Evolutionary conservation across 2,329 filamentous ascomycete species (phyloP), one percentile per base, ranked within the genome.

Genomic region (Venturia effusa): DNA sequence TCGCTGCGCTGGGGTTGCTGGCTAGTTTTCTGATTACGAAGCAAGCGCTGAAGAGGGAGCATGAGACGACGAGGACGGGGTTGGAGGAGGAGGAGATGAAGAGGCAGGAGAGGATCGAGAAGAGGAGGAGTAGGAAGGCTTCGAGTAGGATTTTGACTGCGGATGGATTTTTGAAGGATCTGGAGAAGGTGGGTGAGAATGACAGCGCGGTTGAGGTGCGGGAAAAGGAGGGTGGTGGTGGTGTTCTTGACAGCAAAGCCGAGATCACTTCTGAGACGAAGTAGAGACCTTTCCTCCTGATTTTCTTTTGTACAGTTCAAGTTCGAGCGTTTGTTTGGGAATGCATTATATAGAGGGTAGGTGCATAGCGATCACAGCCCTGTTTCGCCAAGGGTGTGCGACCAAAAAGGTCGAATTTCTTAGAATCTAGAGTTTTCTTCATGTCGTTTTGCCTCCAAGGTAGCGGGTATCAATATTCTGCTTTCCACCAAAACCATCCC

Each of bases 31-130:
- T 73, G 57, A 72, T 77, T 61, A 67, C 66, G 62, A 70, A 69
- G 64, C 75, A 75, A 68, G 66, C 66, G 43, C 68, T 77, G 24
- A 70, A 68, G n/a, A 67, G 64, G 40, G 66, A 74, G 67, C 74
- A 76, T 64, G 67, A 70, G 63, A 73, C 75, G 67, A 75, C 73
- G n/a, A 73, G 73, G 71, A 75, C 73, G 10, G 75, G 75, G 8
- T 66, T 77, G 32, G 74, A 74, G 48, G 72, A 70, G 5, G 72
- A 77, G 61, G 64, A 63, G 51, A 61, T 65, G 1, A 65, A 64
- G 40, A 59, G 61, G 43, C 8, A 10, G 59, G 63, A 64, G 45
- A 39, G 59, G n/a, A 59, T 64, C 22, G 57, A 63, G 19, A 51
- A 41, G 37, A 27, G 62, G 40, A 64, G 22, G 32, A 17, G 41